Percentiles rank a stretch among this genome's conserved stretches.
These are phyloP conservation scores for Venturia oleaginea DNA, from an alignment of 2,329 filamentous ascomycete species.

Conservation along the genomic window DNA sequence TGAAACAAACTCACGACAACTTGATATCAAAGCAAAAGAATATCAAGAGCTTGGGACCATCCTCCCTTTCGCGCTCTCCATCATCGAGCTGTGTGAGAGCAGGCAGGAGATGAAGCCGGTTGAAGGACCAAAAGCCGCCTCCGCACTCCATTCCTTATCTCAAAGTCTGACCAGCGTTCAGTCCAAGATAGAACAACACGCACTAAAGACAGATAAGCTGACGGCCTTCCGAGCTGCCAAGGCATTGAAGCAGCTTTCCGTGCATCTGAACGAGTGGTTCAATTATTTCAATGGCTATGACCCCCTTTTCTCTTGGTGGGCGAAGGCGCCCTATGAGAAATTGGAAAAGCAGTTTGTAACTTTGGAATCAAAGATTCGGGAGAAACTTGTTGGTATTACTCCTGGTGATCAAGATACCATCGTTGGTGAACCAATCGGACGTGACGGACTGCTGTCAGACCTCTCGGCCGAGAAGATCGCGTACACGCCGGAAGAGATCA, in stretches of 20 bases:
- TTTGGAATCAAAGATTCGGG: conserved; percentile 31
- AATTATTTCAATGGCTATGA: conserved; percentile 48
- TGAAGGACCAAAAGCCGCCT: conserved; percentile 35
- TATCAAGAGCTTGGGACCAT: conserved; percentile 32
- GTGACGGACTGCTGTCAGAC: conserved; percentile 42
- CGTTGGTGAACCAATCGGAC: conserved; percentile 48
- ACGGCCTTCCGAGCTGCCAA: conserved; percentile 40
- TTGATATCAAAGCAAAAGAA: conserved; percentile 32
- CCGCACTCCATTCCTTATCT: conserved; percentile 31
- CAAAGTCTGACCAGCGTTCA: conserved; percentile 27
- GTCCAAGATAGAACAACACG: conserved; percentile 27
- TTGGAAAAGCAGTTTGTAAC: conserved; percentile 30
- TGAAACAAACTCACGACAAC: conserved; percentile 21
- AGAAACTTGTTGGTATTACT: conserved; percentile 37
- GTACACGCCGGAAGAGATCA: conserved; percentile 48
- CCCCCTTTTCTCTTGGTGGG: conserved; percentile 51
- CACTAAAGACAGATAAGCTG: conserved; percentile 29
- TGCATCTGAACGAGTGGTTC: conserved; percentile 39
- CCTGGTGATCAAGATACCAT: conserved; percentile 40
- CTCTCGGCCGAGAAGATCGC: conserved; percentile 49
- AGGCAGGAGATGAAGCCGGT: conserved; percentile 38
- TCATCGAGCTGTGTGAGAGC: conserved; percentile 40
- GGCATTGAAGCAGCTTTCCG: conserved; percentile 32
- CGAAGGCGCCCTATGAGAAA: conserved; percentile 34
- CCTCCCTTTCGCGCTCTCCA: conserved; percentile 35